These are phyloP conservation scores for Entonaema liquescens DNA, from an alignment of 495 filamentous ascomycete genomes.

Conservation along the genomic window DNA sequence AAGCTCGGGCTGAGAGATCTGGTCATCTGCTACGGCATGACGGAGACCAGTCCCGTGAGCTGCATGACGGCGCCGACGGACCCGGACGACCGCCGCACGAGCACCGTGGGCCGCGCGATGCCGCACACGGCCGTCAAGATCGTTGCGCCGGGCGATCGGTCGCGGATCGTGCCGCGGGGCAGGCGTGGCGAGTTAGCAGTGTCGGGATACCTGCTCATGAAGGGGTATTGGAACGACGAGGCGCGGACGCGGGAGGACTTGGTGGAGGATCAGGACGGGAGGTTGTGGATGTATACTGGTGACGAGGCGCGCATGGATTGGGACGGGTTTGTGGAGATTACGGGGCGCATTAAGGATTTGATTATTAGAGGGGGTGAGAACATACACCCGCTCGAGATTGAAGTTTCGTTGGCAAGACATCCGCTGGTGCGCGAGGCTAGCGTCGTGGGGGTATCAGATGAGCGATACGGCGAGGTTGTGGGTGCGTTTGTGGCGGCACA, in stretches of 20 bases:
- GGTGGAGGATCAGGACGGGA: slow-evolving; percentile 59
- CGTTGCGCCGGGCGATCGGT: slow-evolving; percentile 69
- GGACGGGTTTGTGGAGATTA: slow-evolving; percentile 71
- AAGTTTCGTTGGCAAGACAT: slow-evolving; percentile 85
- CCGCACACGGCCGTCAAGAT: slow-evolving; percentile 84
- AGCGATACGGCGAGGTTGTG: slow-evolving; percentile 85
- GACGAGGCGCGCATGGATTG: slow-evolving; percentile 91
- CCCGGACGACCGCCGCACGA: slow-evolving; percentile 78
- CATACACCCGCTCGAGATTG: slow-evolving; percentile 93
- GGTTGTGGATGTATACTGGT: slow-evolving; percentile 70
- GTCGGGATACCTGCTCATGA: slow-evolving; percentile 87
- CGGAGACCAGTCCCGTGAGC: slow-evolving; percentile 91
- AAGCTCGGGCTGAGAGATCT: slow-evolving; percentile 82
- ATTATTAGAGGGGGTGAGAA: slow-evolving; percentile 95
- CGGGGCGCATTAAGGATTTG: slow-evolving; percentile 82
- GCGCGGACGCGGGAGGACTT: slow-evolving; percentile 76
- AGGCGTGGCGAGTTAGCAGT: slow-evolving; percentile 84
- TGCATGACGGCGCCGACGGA: slow-evolving; percentile 90
- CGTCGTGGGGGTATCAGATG: slow-evolving; percentile 85
- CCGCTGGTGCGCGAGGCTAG: slow-evolving; percentile 74
- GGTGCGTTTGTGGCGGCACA: slow-evolving; percentile 79
- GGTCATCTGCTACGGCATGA: slow-evolving; percentile 99
- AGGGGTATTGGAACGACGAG: slow-evolving; percentile 84
- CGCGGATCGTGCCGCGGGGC: slow-evolving; percentile 66
- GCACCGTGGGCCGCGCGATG: slow-evolving; percentile 78